phyloP scores from a whole-genome alignment of 2,329 filamentous ascomycete species.

The Chaetomiaceae sp. region DNA sequence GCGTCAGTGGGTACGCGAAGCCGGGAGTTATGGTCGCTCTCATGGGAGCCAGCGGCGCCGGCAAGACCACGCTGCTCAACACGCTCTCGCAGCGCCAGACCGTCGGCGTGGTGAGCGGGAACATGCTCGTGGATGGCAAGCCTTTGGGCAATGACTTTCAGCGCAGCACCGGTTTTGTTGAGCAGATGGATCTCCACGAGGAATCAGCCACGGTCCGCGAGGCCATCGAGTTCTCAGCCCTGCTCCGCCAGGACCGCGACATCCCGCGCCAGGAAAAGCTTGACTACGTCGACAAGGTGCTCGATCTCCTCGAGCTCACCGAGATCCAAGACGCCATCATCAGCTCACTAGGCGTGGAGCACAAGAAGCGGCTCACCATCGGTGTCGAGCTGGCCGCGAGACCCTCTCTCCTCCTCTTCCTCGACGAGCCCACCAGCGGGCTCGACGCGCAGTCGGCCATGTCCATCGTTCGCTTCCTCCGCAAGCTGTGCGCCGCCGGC shows the following conservation, averaged over 20 bases:
- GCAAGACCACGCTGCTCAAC: constrained; percentile 79
- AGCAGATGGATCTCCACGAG: constrained; percentile 68
- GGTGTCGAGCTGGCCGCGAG: constrained; percentile 72
- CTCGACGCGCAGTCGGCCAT: constrained; percentile 70
- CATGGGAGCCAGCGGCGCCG: constrained; percentile 76
- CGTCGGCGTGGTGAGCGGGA: constrained; percentile 61
- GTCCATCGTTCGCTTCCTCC: constrained; percentile 65
- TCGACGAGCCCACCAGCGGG: constrained; percentile 73
- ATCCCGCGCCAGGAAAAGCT: constrained; percentile 58
- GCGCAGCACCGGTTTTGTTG: constrained; percentile 65
- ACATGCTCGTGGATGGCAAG: constrained; percentile 65
- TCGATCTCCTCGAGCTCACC: constrained; percentile 64
- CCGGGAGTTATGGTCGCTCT: constrained; percentile 76
- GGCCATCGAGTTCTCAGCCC: constrained; percentile 61
- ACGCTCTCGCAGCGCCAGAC: constrained; percentile 66
- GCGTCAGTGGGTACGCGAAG: constrained; percentile 72
- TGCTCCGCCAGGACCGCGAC: constrained; percentile 59
- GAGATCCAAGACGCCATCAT: constrained; percentile 65
- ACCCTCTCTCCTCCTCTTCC: constrained; percentile 66
- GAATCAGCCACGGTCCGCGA: constrained; percentile 64
- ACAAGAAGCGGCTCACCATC: constrained; percentile 60
- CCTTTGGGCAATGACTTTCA: constrained; percentile 62
- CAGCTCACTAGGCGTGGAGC: constrained; percentile 52
- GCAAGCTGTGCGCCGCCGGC: constrained; percentile 52
- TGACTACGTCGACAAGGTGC: constrained; percentile 65